These are phyloP conservation scores for Phoma sp. DNA, from an alignment of 2,329 filamentous ascomycete genomes.

Conservation along the genomic window DNA sequence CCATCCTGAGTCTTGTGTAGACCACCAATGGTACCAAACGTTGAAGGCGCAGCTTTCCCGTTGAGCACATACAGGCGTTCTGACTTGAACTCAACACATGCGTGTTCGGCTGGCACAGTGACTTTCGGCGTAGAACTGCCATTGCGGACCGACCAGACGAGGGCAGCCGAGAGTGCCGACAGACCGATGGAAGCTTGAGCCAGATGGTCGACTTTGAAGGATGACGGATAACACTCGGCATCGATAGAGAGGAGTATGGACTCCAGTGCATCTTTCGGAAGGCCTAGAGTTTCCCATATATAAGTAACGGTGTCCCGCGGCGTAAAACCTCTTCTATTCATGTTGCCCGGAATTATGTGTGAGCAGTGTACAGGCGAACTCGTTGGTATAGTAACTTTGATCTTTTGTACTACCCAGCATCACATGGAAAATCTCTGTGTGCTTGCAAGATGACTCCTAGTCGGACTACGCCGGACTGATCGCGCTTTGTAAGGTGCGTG, in stretches of 20 bases:
- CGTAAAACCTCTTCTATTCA: constrained; percentile 33
- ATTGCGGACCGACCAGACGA: constrained; percentile 51
- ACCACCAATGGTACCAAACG: constrained; percentile 58
- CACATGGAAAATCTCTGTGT: too few species aligned
- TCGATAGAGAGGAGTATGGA: constrained; percentile 29
- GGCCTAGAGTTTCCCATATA: constrained; percentile 38
- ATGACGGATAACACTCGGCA: constrained; percentile 53
- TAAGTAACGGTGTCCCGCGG: constrained; percentile 35
- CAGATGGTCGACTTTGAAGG: constrained; percentile 61
- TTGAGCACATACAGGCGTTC: constrained; percentile 58
- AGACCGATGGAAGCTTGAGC: constrained; percentile 61
- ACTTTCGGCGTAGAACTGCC: constrained; percentile 44
- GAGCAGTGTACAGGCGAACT: background rate
- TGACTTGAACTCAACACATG: constrained; percentile 61
- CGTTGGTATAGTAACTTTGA: background rate
- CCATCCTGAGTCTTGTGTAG: constrained; percentile 60
- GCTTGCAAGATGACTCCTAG: background rate
- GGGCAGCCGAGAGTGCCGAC: constrained; percentile 58
- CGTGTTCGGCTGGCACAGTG: constrained; percentile 55
- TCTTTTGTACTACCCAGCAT: background rate
- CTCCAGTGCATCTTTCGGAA: constrained; percentile 31
- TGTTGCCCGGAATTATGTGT: background rate
- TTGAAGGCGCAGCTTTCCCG: constrained; percentile 40
- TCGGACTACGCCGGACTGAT: background rate
- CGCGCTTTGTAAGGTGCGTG: background rate